phyloP scores from a whole-genome alignment of 257 asterid genomes.

The Paraleonurus japonicus region DNA sequence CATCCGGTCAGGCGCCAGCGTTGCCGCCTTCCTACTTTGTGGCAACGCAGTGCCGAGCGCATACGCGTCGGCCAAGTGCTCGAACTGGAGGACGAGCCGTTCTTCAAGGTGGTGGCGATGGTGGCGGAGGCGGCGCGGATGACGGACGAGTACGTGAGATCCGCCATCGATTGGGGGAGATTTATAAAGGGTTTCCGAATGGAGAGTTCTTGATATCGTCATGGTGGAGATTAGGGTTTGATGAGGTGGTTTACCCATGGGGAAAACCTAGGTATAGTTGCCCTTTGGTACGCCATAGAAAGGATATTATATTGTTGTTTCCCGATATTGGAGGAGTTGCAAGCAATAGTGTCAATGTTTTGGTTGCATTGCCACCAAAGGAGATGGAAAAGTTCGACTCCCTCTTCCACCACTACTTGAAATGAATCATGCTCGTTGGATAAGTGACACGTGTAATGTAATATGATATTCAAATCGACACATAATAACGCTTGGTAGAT shows the following conservation, averaged over 20 bases:
- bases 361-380: constrained; percentile 72
- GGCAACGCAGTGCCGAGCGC: constrained; percentile 84
- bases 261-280: constrained; percentile 81
- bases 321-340: constrained; percentile 53
- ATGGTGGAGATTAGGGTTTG: constrained; percentile 92
- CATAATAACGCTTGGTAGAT: not conserved
- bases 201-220: constrained; percentile 86
- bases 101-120: constrained; percentile 44
- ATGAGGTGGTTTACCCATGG: constrained; percentile 77
- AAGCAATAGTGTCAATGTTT: constrained; percentile 59
- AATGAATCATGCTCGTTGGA: too few species aligned
- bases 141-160: constrained; percentile 69
- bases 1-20: constrained; percentile 63
- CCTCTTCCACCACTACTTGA: constrained; percentile 39
- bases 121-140: constrained; percentile 62
- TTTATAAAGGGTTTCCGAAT: constrained; percentile 77
- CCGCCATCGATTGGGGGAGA: constrained; percentile 84
- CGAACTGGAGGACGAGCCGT: constrained; percentile 52
- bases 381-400: constrained; percentile 64
- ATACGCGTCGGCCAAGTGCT: constrained; percentile 54
- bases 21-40: constrained; percentile 56
- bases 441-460: too few species aligned
- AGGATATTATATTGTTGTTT: constrained; percentile 66
- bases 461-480: too few species aligned
- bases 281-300: constrained; percentile 72